Base-by-base conservation (phyloP, 371 early-diverging fungal species). In the Mucor racemosus region DNA sequence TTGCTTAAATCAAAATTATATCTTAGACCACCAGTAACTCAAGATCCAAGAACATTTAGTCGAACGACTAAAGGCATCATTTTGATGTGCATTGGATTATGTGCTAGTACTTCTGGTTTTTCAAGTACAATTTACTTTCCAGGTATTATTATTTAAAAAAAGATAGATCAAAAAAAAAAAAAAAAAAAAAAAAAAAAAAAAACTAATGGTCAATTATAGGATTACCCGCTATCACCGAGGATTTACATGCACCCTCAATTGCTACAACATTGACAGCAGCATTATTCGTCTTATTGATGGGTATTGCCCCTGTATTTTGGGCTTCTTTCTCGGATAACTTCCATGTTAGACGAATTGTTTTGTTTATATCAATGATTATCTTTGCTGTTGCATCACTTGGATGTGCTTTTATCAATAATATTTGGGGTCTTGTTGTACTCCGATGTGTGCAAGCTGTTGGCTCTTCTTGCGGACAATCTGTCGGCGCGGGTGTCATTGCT, bases 381-480 rank as follows among this genome's bases (percentile, higher is more conserved):
- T 93, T 85, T 70, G 71, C 76, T 6, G 66, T 76, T 5, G 87
- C 90, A n/a, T 89, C 90, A 14, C 56, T 94, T n/a, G 91, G 91
- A 1, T 84, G 84, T 40, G 90, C 87, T 13, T 73, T 90, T 17
- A 74, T 92, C 5, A 76, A 71, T 6, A 87, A 74, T 19, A 86
- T 91, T 19, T 75, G 84, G 54, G 71, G 81, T 11, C 79, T 94
- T 11, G 81, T 91, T 36, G 79, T 81, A 0, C 80, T 91, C 40
- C 89, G 94, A 5, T 75, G 87, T n/a, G 64, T 94, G 39, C 94
- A 94, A 73, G 75, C 91, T 21, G 67, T 84, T 33, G 93, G 93
- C 7, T 76, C 90, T 9, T 88, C 90, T 9, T 87, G 88, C 31
- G 87, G 84, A 26, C 80, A 85, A 61, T 78, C 87, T 26, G 78